Evolutionary conservation across 805 yeast species (phyloP).

Genomic region (Schizosaccharomyces octosporus): DNA sequence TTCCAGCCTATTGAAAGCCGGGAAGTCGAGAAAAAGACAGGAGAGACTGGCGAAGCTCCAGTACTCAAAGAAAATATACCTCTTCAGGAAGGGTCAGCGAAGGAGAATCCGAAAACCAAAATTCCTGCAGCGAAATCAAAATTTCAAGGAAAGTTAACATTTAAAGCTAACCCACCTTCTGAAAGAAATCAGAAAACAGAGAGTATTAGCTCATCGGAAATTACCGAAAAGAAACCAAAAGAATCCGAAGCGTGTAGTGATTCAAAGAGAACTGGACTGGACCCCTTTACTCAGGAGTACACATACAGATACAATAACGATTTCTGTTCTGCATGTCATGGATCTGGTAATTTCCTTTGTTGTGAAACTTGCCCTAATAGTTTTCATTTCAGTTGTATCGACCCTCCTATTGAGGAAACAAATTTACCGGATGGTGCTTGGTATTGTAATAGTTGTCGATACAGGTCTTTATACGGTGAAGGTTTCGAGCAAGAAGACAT

Average conservation of each 20-base stretch:
- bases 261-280: background rate
- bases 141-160: background rate
- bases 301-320: slow-evolving; percentile 49
- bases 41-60: no score
- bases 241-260: no score
- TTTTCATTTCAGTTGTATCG: slow-evolving; percentile 74
- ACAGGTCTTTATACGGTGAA: slow-evolving; percentile 6
- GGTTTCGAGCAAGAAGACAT: background rate
- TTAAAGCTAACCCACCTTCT: background rate
- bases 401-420: slow-evolving; percentile 64
- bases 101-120: no score
- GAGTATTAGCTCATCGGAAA: no score
- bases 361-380: slow-evolving; percentile 85
- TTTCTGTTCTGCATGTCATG: slow-evolving; percentile 70
- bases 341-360: slow-evolving; percentile 69
- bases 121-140: background rate
- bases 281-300: background rate
- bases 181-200: no score
- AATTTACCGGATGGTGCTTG: slow-evolving; percentile 67
- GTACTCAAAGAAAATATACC: no score
- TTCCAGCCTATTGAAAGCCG: no score
- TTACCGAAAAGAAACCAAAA: no score
- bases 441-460: slow-evolving; percentile 32
- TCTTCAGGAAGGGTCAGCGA: no score
- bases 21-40: no score